Percentiles rank a stretch among this genome's conserved stretches.
Conservation (phyloP, 2,329 filamentous ascomycete genomes). For the Scedosporium dehoogii region DNA sequence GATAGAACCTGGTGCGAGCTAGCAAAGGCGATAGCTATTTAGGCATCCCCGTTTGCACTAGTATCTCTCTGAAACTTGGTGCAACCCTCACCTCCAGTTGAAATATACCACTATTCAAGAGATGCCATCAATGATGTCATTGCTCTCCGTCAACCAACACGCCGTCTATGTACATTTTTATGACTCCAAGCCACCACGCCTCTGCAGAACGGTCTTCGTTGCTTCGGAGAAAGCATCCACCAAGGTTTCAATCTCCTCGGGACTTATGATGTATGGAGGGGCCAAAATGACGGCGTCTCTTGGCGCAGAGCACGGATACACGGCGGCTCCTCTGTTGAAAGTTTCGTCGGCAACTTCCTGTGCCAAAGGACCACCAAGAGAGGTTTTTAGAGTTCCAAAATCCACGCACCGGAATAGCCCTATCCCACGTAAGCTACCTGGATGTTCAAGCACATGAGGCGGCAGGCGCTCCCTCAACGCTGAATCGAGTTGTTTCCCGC, state of each 20-base stretch:
- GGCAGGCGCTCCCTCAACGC: conserved; percentile 17
- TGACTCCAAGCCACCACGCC: not conserved
- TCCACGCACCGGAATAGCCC: conserved; percentile 38
- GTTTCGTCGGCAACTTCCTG: conserved; percentile 7
- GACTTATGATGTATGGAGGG: conserved; percentile 10
- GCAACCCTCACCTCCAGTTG: no score
- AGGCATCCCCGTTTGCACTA: no score
- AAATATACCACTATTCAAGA: no score
- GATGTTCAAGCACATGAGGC: conserved; percentile 17
- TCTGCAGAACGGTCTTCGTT: not conserved
- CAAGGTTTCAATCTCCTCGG: conserved; percentile 6
- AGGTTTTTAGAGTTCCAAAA: conserved; percentile 19
- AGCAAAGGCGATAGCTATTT: no score
- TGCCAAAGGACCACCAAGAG: conserved; percentile 5
- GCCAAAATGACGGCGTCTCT: conserved; percentile 9
- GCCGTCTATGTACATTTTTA: no score
- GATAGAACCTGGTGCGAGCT: no score
- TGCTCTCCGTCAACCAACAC: no score
- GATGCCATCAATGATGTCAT: no score
- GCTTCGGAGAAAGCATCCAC: conserved; percentile 5
- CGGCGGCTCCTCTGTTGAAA: conserved; percentile 8
- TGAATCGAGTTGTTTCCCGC: conserved; percentile 20
- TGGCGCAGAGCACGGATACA: conserved; percentile 9
- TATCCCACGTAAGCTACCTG: conserved; percentile 29
- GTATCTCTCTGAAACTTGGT: no score